Conservation (phyloP, 345 rosid genomes). For the Salix dunnii region DNA sequence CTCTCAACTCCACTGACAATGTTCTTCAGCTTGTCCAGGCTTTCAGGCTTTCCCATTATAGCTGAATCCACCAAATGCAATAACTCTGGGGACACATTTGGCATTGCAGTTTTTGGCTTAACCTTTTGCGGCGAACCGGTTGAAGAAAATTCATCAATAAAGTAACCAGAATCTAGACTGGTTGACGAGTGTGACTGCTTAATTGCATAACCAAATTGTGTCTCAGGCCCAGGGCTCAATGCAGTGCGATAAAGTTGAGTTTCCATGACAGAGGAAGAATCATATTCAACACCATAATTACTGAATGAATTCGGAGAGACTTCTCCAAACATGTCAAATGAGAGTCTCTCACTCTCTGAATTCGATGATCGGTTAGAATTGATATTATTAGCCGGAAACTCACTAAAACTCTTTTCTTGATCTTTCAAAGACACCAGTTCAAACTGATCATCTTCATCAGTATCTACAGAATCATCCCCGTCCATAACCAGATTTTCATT, state of each 20-base stretch:
- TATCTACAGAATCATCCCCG: constrained; percentile 31
- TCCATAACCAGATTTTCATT: constrained; percentile 22
- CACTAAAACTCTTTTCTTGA: constrained; percentile 46
- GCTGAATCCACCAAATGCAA: constrained; percentile 98
- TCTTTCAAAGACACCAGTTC: constrained; percentile 78
- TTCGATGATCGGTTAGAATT: constrained; percentile 37
- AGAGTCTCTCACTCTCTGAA: constrained; percentile 44
- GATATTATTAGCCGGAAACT: constrained; percentile 22
- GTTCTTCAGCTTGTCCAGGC: constrained; percentile 81
- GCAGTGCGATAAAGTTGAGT: constrained; percentile 36
- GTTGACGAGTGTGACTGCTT: constrained; percentile 49
- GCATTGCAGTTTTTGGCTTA: constrained; percentile 67
- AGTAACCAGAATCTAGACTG: constrained; percentile 50
- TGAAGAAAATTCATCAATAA: constrained; percentile 49
- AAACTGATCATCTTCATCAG: constrained; percentile 62
- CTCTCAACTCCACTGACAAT: constrained; percentile 73
- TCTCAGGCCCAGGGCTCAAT: constrained; percentile 60
- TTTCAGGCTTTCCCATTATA: constrained; percentile 96
- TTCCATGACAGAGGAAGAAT: constrained; percentile 44
- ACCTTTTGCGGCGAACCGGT: constrained; percentile 61
- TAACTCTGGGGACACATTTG: constrained; percentile 95
- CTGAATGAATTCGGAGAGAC: constrained; percentile 28
- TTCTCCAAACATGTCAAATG: constrained; percentile 35
- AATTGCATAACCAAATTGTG: constrained; percentile 33
- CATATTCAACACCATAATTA: constrained; percentile 29